Percentiles rank a stretch among this genome's conserved stretches.
phyloP scores from a whole-genome alignment of 371 early-diverging fungal genomes.

The Blakeslea trispora region DNA sequence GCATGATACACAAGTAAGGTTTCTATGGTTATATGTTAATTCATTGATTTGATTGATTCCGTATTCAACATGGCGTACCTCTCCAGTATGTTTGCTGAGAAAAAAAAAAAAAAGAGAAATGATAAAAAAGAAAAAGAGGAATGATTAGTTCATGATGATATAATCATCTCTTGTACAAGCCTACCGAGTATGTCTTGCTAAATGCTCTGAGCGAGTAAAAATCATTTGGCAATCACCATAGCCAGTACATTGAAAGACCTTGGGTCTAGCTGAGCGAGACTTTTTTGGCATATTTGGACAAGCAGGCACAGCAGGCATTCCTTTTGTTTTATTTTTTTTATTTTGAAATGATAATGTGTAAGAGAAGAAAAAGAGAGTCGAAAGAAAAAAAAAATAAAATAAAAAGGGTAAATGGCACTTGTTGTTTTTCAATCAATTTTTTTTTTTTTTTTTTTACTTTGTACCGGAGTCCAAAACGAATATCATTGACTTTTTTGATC shows the following conservation, averaged over 20 bases:
- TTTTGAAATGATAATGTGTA: not conserved
- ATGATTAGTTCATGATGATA: constrained; percentile 4
- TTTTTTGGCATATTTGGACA: constrained; percentile 6
- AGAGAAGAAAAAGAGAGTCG: not conserved
- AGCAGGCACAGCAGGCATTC: not conserved
- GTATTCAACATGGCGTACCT: constrained; percentile 25
- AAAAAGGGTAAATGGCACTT: too few species aligned
- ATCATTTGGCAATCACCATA: constrained; percentile 61
- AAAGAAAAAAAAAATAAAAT: not conserved
- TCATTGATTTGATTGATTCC: not conserved
- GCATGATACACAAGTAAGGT: constrained; percentile 62
- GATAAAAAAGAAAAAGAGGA: too few species aligned
- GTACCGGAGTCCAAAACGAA: too few species aligned
- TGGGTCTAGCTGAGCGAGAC: constrained; percentile 35
- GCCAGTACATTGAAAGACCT: constrained; percentile 61
- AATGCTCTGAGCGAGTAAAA: constrained; percentile 63
- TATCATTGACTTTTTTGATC: not conserved
- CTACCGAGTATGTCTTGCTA: constrained; percentile 60
- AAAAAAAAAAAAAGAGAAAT: too few species aligned
- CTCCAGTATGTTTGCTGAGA: constrained; percentile 61
- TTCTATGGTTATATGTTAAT: constrained; percentile 31
- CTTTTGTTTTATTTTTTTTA: not conserved
- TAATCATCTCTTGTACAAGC: not conserved
- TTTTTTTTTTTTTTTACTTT: too few species aligned
- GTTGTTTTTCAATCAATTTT: too few species aligned